Evolutionary conservation across 345 rosid genomes (phyloP), one percentile per base, ranked within the genome.

Genomic region (Lepidium didymum): DNA sequence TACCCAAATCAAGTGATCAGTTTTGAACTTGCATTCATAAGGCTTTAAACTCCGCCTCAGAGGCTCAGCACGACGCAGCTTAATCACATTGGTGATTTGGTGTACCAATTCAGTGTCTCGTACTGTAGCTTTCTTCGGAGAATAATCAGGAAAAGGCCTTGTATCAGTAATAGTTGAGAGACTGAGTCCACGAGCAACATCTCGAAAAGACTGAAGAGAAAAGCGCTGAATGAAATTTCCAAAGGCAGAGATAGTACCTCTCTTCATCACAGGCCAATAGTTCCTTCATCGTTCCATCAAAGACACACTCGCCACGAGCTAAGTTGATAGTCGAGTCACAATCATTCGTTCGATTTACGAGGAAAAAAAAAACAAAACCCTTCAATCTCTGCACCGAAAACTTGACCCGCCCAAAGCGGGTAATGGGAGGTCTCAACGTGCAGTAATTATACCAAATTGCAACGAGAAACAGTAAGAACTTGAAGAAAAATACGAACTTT

Each of bases 61-160:
- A 10, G 92, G 86, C 84, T 87, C 97, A 65, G 58, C 56, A 2
- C 81, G 86, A 15, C 85, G 88, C 37, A 86, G 73, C 84, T 81
- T 94, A 44, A 94, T 74, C 33, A 86, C 81, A 56, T 80, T 81
- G 33, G 90, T 82, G 75, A 94, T 82, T 62, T 89, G 96, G 65
- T 79, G 73, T 45, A 94, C 85, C 29, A 88, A 75, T 54, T 94
- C 96, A 34, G 92, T 77, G 70, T 94, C 96, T 67, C 52, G 81
- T 23, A 88, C 69, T 42, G 91, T 74, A 52, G 95, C 85, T 58
- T 85, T 87, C 82, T 88, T 90, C 0, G 96, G 91, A 27, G 92
- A 87, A 75, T 87, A 94, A 81, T 85, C 83, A 21, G 95, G 97
- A 69, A 94, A 94, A 14, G 95, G 97, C 62, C 99, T 94, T 40